Base-by-base conservation (phyloP, 257 asterid genomes). In the Capsicum baccatum region DNA sequence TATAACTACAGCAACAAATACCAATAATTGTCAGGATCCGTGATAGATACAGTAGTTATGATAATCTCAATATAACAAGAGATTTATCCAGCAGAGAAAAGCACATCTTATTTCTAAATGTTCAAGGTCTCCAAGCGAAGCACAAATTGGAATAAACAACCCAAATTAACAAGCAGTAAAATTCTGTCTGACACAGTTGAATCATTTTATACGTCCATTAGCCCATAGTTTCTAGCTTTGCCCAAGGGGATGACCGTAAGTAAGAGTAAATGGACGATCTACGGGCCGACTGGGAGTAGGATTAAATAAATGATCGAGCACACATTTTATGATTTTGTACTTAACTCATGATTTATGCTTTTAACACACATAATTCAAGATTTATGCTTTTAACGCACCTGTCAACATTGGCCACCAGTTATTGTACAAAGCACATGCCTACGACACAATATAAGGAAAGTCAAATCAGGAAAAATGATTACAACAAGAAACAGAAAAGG, bases 401-500 rank as follows among this genome's bases (percentile, higher is more conserved):
- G 99, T 90, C 88, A 96, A 87, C 99, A 96, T 96, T 48, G 99
- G 98, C 99, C 99, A 94, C 99, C 99, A 96, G 86, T 96, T 94
- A 85, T 92, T 87, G 90, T 93, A 96, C 59, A 96, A 83, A 85
- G 97, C 97, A 42, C 99, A 96, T n/a, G 99, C 96, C 99, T 96
- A 92, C 69, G 87, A 89, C 63, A 87, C 87, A 67, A 74, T 21
- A 50, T 8, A 50, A 67, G 83, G 83, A 79, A 81, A 84, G 48
- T 52, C 10, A 81, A 74, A 54, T 69, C 64, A 87, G 81, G 81
- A 71, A 64, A 63, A n/a, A 66, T 82, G 74, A 88, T 39, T 58
- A 80, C 21, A 47, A 71, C 64, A 79, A 84, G 42, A 73, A 47
- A 74, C 81, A 59, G 76, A 83, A 16, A 80, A 79, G 8, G 56